These are phyloP conservation scores for Monascus purpureus DNA, from an alignment of 495 filamentous ascomycete species.

Conservation along the genomic window DNA sequence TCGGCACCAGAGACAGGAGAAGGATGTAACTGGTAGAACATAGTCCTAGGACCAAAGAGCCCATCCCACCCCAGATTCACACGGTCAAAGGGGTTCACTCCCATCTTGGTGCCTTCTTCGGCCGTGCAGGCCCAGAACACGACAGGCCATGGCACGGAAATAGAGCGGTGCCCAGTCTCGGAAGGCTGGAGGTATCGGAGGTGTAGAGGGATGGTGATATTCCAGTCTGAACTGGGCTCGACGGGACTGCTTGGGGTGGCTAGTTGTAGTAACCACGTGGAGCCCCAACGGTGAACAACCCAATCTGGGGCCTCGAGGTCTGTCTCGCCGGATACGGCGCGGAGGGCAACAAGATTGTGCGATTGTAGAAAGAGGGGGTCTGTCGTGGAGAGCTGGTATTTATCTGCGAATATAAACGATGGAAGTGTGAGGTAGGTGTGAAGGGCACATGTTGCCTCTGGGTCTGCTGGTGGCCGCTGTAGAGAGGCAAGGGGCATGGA, in stretches of 20 bases:
- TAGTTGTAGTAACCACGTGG: slow-evolving; percentile 63
- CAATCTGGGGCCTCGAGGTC: slow-evolving; percentile 92
- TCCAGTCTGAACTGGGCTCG: slow-evolving; percentile 33
- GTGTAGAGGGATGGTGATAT: slow-evolving; percentile 70
- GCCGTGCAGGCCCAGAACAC: slow-evolving; percentile 88
- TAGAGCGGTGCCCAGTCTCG: slow-evolving; percentile 31
- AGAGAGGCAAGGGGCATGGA: slow-evolving; percentile 22
- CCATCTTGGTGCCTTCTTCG: slow-evolving; percentile 59
- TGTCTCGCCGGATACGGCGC: slow-evolving; percentile 59
- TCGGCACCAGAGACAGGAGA: slow-evolving; percentile 12
- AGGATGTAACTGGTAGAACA: slow-evolving; percentile 78
- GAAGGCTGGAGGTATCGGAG: slow-evolving; percentile 64
- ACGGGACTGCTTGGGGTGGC: slow-evolving; percentile 27
- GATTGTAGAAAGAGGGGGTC: slow-evolving; percentile 60
- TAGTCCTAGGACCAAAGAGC: slow-evolving; percentile 61
- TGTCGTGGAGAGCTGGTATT: slow-evolving; percentile 56
- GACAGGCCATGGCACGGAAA: slow-evolving; percentile 52
- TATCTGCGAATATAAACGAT: slow-evolving; percentile 70
- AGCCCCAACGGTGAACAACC: slow-evolving; percentile 65
- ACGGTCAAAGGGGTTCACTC: slow-evolving; percentile 74
- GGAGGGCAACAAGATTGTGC: slow-evolving; percentile 57
- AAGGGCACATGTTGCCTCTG: slow-evolving; percentile 45
- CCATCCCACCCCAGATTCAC: slow-evolving; percentile 75
- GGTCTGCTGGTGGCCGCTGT: slow-evolving; percentile 17
- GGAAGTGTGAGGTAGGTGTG: slow-evolving; percentile 83